Evolutionary conservation across 129 eudicot genomes (phyloP).

Genomic region (Logfia minima): DNA sequence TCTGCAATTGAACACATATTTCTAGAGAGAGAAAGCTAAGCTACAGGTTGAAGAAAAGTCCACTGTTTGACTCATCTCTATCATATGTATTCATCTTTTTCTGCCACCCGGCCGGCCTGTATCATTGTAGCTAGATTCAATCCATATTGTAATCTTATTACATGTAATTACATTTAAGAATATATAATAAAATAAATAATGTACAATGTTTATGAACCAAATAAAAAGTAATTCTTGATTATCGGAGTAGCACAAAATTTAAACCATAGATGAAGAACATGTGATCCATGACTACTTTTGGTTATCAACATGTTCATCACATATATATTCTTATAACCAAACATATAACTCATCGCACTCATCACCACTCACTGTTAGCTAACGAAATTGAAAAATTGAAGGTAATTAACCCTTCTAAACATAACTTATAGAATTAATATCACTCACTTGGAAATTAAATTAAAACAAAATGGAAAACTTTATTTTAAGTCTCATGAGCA

Average conservation of each 20-base stretch:
- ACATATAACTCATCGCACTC: conserved; percentile 28
- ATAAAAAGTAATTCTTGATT: not conserved
- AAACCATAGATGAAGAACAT: conserved; percentile 26
- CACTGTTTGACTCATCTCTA: conserved; percentile 29
- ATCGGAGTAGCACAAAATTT: not conserved
- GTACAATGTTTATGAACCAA: not conserved
- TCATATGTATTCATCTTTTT: conserved; percentile 15
- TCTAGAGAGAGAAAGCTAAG: not conserved
- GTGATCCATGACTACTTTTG: conserved; percentile 21
- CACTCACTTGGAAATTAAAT: conserved; percentile 23
- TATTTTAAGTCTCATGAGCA: conserved; percentile 31
- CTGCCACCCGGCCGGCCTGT: not conserved
- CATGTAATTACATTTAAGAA: not conserved
- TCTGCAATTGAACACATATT: not conserved
- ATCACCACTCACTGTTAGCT: conserved; percentile 18
- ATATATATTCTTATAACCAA: conserved; percentile 26
- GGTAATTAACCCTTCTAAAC: conserved; percentile 24
- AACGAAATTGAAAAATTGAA: conserved; percentile 9
- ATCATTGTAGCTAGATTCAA: conserved; percentile 8
- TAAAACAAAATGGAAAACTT: not conserved
- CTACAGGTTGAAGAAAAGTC: conserved; percentile 8
- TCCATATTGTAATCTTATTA: not conserved
- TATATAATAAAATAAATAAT: not conserved
- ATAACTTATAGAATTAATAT: conserved; percentile 19
- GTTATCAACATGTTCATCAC: conserved; percentile 29